These are phyloP conservation scores for Ceraceosorus bombacis DNA, from an alignment of 1,284 basidiomycete genomes.

Conservation along the genomic window DNA sequence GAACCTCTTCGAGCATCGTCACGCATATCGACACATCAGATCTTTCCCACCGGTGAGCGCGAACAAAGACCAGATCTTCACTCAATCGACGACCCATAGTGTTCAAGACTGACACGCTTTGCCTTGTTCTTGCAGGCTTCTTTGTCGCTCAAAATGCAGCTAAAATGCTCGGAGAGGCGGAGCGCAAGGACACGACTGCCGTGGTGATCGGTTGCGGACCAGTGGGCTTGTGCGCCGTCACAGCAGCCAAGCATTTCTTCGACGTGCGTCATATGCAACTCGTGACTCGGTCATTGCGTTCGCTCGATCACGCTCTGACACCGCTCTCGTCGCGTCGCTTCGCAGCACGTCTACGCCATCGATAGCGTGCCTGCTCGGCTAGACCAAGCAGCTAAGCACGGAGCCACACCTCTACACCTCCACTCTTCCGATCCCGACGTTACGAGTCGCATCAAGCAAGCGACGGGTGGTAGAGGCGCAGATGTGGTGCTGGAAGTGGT, in stretches of 20 bases:
- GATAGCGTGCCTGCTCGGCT: conserved; percentile 45
- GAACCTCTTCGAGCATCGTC: neutral
- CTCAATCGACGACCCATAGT: neutral
- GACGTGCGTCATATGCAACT: conserved; percentile 3
- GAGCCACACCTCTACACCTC: conserved; percentile 34
- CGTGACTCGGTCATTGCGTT: neutral
- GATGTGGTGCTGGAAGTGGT: conserved; percentile 61
- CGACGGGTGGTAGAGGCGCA: conserved; percentile 49
- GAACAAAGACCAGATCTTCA: neutral
- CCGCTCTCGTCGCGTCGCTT: neutral
- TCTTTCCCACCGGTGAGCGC: conserved; percentile 25
- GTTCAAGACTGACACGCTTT: neutral
- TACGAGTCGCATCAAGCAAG: conserved; percentile 23
- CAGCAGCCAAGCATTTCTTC: conserved; percentile 50
- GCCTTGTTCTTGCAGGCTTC: conserved; percentile 46
- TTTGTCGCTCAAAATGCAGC: conserved; percentile 65
- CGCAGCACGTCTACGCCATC: conserved; percentile 42
- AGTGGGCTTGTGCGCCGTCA: conserved; percentile 51
- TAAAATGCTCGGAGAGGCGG: conserved; percentile 36
- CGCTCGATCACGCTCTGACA: neutral
- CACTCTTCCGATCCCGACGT: conserved; percentile 27
- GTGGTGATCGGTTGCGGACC: conserved; percentile 51
- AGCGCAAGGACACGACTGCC: conserved; percentile 31
- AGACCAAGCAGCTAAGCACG: conserved; percentile 41
- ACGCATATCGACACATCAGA: conserved; percentile 9